Percentiles rank a stretch among this genome's conserved stretches.
These are phyloP conservation scores for Massarina eburnea DNA, from an alignment of 2,329 filamentous ascomycete genomes.

Conservation along the genomic window DNA sequence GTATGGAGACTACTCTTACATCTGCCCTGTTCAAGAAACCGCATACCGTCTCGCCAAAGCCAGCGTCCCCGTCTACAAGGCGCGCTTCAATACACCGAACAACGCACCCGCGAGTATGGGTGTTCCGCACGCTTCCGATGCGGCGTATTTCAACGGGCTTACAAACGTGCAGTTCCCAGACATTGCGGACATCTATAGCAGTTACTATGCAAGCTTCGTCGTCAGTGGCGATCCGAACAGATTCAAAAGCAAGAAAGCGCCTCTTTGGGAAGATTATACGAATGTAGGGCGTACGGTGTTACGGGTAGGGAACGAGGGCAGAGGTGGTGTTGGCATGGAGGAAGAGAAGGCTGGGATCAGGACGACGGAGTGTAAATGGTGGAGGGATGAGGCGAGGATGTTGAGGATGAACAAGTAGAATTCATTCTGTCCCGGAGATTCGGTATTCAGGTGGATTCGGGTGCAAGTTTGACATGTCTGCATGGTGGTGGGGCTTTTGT, in stretches of 20 bases:
- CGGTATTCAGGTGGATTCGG: too few species aligned
- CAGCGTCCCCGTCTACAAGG: constrained; percentile 35
- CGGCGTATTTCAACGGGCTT: constrained; percentile 34
- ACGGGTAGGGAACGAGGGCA: constrained; percentile 22
- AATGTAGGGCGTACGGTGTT: constrained; percentile 17
- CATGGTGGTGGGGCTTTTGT: too few species aligned
- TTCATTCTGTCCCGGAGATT: too few species aligned
- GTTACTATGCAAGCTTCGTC: constrained; percentile 41
- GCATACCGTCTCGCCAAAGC: constrained; percentile 25
- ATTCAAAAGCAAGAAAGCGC: constrained; percentile 18
- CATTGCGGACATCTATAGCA: constrained; percentile 34
- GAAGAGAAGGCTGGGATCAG: constrained; percentile 26
- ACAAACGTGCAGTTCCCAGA: constrained; percentile 29
- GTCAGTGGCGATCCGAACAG: constrained; percentile 40
- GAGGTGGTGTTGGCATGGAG: constrained; percentile 30
- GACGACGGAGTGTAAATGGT: constrained; percentile 35
- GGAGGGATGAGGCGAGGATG: constrained; percentile 34
- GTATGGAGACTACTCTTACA: constrained; percentile 40
- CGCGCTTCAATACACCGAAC: constrained; percentile 40
- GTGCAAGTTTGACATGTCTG: too few species aligned
- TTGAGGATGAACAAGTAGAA: constrained; percentile 36
- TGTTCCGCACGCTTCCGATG: constrained; percentile 37
- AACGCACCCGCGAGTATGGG: constrained; percentile 25
- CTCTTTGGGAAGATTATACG: constrained; percentile 34
- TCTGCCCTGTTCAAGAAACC: constrained; percentile 39